Percentiles rank a stretch among this genome's conserved stretches.
Evolutionary conservation across 2,329 filamentous ascomycete genomes (phyloP).

Genomic region (Tolypocladium sp.): DNA sequence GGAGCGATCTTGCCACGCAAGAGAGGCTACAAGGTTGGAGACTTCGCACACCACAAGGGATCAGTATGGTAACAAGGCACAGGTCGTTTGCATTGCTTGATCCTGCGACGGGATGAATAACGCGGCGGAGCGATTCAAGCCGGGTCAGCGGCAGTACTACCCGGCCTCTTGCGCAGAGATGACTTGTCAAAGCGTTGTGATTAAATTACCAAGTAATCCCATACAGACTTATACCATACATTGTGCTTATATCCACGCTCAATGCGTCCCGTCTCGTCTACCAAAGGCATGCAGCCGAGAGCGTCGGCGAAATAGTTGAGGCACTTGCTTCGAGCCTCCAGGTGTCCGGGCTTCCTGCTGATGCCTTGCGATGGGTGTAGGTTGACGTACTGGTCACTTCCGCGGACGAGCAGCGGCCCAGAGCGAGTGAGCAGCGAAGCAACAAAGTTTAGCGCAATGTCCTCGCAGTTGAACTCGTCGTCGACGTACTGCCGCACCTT

Average conservation of each 20-base stretch:
- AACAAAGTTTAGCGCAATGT: conserved; percentile 29
- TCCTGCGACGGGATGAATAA: too few relatives aligned
- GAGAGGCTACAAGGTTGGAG: too few relatives aligned
- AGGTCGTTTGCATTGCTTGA: too few relatives aligned
- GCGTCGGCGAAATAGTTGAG: conserved; percentile 23
- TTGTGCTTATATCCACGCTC: conserved; percentile 12
- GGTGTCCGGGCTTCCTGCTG: conserved; percentile 20
- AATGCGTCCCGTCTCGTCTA: conserved; percentile 21
- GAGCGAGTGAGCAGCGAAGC: conserved; percentile 21
- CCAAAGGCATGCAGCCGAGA: conserved; percentile 24
- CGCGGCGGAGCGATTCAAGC: too few relatives aligned
- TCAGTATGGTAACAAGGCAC: too few relatives aligned
- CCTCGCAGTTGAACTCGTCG: conserved; percentile 29
- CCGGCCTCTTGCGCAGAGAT: not conserved
- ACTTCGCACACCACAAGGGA: too few relatives aligned
- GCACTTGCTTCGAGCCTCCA: conserved; percentile 23
- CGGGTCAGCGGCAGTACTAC: too few relatives aligned
- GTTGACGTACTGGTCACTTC: conserved; percentile 21
- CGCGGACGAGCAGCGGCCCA: conserved; percentile 24
- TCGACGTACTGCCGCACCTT: conserved; percentile 27
- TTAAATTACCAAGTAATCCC: not conserved
- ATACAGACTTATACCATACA: not conserved
- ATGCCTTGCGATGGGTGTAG: conserved; percentile 21
- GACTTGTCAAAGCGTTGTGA: not conserved
- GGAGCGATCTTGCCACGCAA: too few relatives aligned